phyloP scores from a whole-genome alignment of 2,329 filamentous ascomycete species.

The Bipolaris oryzae region DNA sequence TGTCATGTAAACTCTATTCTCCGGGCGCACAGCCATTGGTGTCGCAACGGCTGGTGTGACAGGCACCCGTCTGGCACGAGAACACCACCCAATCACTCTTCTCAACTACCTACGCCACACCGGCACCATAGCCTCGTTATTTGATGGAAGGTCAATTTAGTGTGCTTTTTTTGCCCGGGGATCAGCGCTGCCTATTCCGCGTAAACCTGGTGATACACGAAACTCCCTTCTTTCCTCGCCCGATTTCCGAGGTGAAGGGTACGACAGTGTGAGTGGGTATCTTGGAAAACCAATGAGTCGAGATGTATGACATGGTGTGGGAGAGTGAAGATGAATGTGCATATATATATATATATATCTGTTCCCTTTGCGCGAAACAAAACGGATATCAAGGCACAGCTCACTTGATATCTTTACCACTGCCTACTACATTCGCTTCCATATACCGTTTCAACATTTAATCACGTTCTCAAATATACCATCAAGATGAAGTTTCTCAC shows the following conservation, averaged over 20 bases:
- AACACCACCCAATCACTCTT: neutral
- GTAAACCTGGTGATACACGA: neutral
- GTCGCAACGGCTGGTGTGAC: neutral
- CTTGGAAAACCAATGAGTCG: neutral
- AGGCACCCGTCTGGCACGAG: neutral
- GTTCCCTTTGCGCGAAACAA: neutral
- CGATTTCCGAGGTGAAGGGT: neutral
- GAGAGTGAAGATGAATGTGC: neutral
- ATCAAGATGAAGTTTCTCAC: conserved; percentile 31
- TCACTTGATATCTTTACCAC: neutral
- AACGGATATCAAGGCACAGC: neutral
- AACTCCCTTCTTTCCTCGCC: neutral
- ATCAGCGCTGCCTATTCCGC: neutral
- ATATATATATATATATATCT: neutral
- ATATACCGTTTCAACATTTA: neutral
- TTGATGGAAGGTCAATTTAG: neutral
- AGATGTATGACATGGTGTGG: neutral
- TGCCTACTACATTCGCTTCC: neutral
- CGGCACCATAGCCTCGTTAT: neutral
- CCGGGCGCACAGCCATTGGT: neutral
- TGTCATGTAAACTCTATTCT: neutral
- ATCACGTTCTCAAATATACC: neutral
- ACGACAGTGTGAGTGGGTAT: neutral
- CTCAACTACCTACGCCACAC: neutral
- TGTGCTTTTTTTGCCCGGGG: neutral